Base-by-base conservation (phyloP, 345 rosid species). In the Populus tremula region DNA sequence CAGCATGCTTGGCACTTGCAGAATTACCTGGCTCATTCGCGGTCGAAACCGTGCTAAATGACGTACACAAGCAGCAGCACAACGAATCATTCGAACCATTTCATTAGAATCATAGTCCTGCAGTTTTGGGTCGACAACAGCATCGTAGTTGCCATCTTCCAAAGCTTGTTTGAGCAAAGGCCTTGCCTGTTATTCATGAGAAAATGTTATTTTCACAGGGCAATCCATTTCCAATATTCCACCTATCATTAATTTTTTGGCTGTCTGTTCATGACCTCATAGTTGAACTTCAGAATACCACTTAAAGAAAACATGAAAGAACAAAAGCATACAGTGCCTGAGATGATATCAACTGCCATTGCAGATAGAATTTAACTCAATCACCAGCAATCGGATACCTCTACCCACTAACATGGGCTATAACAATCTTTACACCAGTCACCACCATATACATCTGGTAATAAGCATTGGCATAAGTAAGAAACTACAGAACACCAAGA, bases 81-180 rank as follows among this genome's bases (percentile, higher is more conserved):
- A 78, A 54, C 50, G 13, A 61, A 67, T 76, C 79, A 79, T 71
- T 68, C 61, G 67, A 29, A 14, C 66, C 78, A 68, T 69, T 71
- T 71, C 50, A 49, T 16, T 41, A 20, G 74, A 61, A 67, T 81
- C 75, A 39, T 81, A 81, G 20, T 81, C 74, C 63, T 76, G 49
- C 83, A 80, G 20, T 33, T 62, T 81, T 39, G 77, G 67, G 31
- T 77, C 84, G 4, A 73, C 68, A 61, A 81, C 25, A 80, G 85
- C 77, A 13, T 81, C 88, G 12, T 86, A 88, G 81, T 85, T 87
- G 14, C 87, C 78, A 35, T 78, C 86, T 71, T 82, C 92, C 79
- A 92, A 67, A 23, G 90, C 91, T 75, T 78, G 71, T 36, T 69
- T 76, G 74, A 81, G 77, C 74, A 81, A 62, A 49, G 80, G 84